Evolutionary conservation across 23 red algal genomes (phyloP).

Genomic region (Gracilaria caudata): DNA sequence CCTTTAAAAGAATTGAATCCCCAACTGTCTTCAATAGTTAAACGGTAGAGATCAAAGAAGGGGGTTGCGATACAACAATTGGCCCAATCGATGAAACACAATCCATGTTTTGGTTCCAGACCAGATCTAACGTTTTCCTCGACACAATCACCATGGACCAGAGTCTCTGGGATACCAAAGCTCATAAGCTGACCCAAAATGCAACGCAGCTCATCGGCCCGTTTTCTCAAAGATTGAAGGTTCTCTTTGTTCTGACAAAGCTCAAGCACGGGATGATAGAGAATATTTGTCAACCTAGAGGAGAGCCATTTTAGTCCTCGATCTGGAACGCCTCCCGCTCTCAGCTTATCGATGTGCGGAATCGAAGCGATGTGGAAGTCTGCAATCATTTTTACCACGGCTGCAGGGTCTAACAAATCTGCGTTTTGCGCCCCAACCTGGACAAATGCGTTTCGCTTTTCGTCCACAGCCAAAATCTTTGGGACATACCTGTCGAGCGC

Average conservation of each 20-base stretch:
- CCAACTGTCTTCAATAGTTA: constrained; percentile 17
- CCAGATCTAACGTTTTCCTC: constrained; percentile 5
- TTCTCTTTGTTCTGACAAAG: constrained; percentile 14
- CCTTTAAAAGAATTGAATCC: constrained; percentile 10
- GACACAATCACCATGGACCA: constrained; percentile 15
- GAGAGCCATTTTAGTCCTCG: constrained; percentile 17
- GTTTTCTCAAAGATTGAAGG: constrained; percentile 14
- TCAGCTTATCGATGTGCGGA: background rate
- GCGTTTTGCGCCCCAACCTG: background rate
- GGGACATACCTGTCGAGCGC: background rate
- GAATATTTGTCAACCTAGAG: constrained; percentile 16
- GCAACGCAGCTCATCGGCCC: background rate
- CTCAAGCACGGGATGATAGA: constrained; percentile 12
- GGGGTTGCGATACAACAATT: constrained; percentile 20
- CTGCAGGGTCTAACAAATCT: background rate
- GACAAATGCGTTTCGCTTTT: background rate
- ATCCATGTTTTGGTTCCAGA: constrained; percentile 10
- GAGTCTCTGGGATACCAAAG: background rate
- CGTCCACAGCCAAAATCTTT: constrained; percentile 20
- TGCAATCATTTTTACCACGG: background rate
- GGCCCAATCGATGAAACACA: constrained; percentile 31
- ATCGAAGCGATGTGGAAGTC: constrained; percentile 13
- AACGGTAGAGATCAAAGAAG: constrained; percentile 20
- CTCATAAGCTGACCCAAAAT: constrained; percentile 6
- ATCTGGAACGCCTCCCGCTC: constrained; percentile 1